Base-by-base conservation (phyloP, 176 grass and related monocot genomes). In the Chloris gayana region DNA sequence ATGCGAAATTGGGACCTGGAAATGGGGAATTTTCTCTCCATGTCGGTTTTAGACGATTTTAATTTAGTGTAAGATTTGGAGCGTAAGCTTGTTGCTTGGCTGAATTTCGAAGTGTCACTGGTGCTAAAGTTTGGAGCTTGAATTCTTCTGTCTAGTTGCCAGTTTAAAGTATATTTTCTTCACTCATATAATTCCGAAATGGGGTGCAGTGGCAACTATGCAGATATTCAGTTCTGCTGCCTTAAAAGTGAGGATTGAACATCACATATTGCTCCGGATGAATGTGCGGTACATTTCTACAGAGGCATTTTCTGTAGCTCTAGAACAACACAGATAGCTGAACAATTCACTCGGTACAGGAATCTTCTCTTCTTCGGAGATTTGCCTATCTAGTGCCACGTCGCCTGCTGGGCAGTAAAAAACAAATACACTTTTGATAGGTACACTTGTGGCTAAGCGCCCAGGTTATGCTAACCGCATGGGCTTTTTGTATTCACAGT, bases 331-430 rank as follows among this genome's bases (percentile, higher is more conserved):
- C 14, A 50, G 57, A 63, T 61, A 51, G 44, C 62, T 88, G 62
- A 50, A 67, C 72, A 59, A 29, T 66, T 74, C 26, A 50, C 39
- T n/a, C 17, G 51, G 47, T 45, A 56, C 65, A 39, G 31, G 27
- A 66, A 73, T 67, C n/a, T 85, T 76, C 38, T 56, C 56, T 56
- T 47, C 30, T n/a, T 38, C 66, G 4, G 37, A 14, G 57, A 85
- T 76, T 76, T 65, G 57, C 72, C 71, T 22, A 45, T 75, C 27
- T 80, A 34, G 31, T 57, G 14, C 57, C 66, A 76, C 22, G 35
- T 56, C n/a, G 29, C 35, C 72, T 70, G 14, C 26, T 58, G 47
- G n/a, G 46, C 1, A 15, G 72, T 47, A 74, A 24, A 34, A 75
- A 79, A 63, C 27, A 50, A 17, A 50, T 18, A 22, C 29, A 66